A percentile compares a stretch with the other conserved stretches of the same genome.
phyloP scores from a whole-genome alignment of 2,329 filamentous ascomycete genomes.

The Nemania sp. region DNA sequence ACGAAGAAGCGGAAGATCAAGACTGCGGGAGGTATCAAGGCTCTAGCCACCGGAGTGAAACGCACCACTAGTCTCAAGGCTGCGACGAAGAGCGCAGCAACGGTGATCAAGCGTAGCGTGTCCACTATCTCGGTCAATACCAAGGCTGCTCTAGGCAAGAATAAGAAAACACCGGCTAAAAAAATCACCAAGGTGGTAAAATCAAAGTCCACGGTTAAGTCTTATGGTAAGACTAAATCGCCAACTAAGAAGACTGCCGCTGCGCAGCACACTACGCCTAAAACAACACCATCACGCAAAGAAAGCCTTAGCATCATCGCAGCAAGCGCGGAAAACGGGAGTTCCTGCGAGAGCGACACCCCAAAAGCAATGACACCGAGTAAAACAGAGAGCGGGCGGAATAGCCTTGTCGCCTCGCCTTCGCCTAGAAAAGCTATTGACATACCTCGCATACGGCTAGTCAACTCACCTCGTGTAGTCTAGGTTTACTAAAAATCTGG shows the following conservation, averaged over 20 bases:
- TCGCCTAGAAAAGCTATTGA: constrained; percentile 43
- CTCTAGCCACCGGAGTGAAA: constrained; percentile 51
- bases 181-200: constrained; percentile 47
- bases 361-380: constrained; percentile 29
- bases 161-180: constrained; percentile 40
- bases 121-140: constrained; percentile 55
- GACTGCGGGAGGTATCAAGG: constrained; percentile 52
- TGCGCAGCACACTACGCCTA: constrained; percentile 28
- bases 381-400: constrained; percentile 28
- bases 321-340: constrained; percentile 36
- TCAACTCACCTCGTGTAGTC: constrained; percentile 53
- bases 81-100: constrained; percentile 52
- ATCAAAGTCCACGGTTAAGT: constrained; percentile 48
- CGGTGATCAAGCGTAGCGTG: constrained; percentile 55
- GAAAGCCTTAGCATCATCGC: constrained; percentile 46
- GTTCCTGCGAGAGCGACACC: constrained; percentile 27
- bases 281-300: constrained; percentile 41
- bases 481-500: constrained; percentile 19
- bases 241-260: constrained; percentile 29
- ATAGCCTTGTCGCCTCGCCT: constrained; percentile 32
- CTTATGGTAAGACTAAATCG: constrained; percentile 48
- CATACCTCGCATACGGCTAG: constrained; percentile 50
- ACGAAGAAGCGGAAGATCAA: constrained; percentile 63
- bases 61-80: constrained; percentile 51
- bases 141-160: constrained; percentile 48